Conservation (phyloP, 352 stramenopile genomes). For the Phytophthora boehmeriae region DNA sequence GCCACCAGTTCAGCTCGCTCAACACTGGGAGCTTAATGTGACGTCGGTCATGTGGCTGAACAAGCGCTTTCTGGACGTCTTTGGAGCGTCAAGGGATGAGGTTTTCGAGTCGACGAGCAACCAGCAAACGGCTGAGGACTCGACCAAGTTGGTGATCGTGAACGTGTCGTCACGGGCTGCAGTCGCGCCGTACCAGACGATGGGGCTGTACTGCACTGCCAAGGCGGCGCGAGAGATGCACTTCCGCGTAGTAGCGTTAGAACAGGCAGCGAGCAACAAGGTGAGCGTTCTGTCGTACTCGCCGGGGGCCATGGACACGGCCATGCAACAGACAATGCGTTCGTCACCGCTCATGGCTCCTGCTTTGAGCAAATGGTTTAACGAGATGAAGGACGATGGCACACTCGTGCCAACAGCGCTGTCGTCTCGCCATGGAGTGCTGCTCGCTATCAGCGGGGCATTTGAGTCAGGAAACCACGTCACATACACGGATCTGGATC, state of each 20-base stretch:
- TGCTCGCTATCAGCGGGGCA: conserved; percentile 45
- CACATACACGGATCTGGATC: too few species aligned
- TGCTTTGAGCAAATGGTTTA: conserved; percentile 45
- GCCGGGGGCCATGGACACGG: conserved; percentile 84
- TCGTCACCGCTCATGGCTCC: conserved; percentile 43
- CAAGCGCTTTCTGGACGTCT: conserved; percentile 66
- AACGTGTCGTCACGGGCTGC: conserved; percentile 85
- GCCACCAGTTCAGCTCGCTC: conserved; percentile 38
- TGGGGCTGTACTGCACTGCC: conserved; percentile 74
- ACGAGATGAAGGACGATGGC: conserved; percentile 56
- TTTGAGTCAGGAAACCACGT: conserved; percentile 72
- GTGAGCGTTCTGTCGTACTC: conserved; percentile 81
- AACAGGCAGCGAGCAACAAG: conserved; percentile 49
- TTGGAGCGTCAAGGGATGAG: too few species aligned
- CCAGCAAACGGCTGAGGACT: too few species aligned
- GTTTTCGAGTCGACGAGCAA: too few species aligned
- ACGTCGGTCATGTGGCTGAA: conserved; percentile 81
- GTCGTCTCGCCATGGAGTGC: conserved; percentile 65
- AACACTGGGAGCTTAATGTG: conserved; percentile 83
- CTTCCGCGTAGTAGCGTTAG: conserved; percentile 58
- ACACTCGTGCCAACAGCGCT: conserved; percentile 49
- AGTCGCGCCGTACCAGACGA: conserved; percentile 71
- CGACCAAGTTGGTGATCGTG: too few species aligned
- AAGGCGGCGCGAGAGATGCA: conserved; percentile 90
- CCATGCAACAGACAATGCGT: conserved; percentile 71